Evolutionary conservation across 495 filamentous ascomycete genomes (phyloP), one percentile per base, ranked within the genome.

Genomic region (Lepidopterella palustris): DNA sequence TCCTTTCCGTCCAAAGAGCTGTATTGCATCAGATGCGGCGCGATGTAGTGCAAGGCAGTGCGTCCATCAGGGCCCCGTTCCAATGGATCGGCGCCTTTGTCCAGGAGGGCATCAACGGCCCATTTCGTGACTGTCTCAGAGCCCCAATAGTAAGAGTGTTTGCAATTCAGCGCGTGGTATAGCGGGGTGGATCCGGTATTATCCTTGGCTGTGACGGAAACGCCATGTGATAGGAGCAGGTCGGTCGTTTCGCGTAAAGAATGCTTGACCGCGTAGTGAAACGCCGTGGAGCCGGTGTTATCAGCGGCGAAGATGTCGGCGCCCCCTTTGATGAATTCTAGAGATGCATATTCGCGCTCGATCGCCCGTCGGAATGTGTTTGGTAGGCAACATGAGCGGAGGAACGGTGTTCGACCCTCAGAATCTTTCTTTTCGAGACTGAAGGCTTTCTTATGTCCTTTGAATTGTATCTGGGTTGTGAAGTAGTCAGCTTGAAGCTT

Each of bases 51-150:
- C 6, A 15, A 15, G 6, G 31, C 31, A 6, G 31, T 35, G 6
- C 15, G 6, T 6, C 31, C 42, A 51, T 29, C 27, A 55, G 53
- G n/a, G 61, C 61, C 31, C 31, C 6, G 6, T 35, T 35, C 31
- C 31, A 35, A 35, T 5, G 55, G 32, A 53, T 72, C 64, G 15
- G 61, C 64, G 13, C 64, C 64, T 2, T 23, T 50, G 5, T 67
- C 52, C 0, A 71, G 57, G 25, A 73, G 62, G n/a, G 58, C 20
- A 6, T 53, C 25, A 23, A 57, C 59, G 18, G 52, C 51, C 24
- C 51, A 35, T 15, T 15, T 35, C 31, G 6, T 35, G 15, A 35
- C 31, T 35, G 6, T 15, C 31, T 6, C 15, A 35, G 6, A 6
- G 15, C 15, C 6, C 31, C 31, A 35, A 15, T 15, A 6, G 15